phyloP scores from a whole-genome alignment of 768 basidiomycete genomes.

The Leccinum rimulosum region DNA sequence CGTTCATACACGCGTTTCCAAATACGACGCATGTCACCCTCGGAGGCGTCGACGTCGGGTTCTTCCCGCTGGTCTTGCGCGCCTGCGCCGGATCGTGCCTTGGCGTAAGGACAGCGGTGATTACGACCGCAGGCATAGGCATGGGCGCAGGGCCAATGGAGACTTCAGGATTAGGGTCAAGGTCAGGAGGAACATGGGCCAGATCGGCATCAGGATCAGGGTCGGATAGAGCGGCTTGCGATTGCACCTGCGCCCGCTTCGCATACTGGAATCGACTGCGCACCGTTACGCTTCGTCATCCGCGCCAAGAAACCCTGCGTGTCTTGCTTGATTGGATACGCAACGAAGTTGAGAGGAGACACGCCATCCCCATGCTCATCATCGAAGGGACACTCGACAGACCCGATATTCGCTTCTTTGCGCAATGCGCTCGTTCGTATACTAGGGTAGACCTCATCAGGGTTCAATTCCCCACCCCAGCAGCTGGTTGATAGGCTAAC shows the following conservation, averaged over 20 bases:
- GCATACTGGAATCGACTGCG: conserved; percentile 20
- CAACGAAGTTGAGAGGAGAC: conserved; percentile 10
- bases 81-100: conserved; percentile 1
- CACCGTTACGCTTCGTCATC: conserved; percentile 22
- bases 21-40: conserved; percentile 18
- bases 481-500: background rate
- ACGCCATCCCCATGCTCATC: conserved; percentile 13
- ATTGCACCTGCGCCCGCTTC: conserved; percentile 6
- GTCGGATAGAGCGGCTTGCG: background rate
- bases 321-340: conserved; percentile 23
- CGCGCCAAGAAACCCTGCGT: conserved; percentile 21
- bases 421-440: conserved; percentile 6
- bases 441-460: conserved; percentile 19
- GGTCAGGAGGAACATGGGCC: background rate
- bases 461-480: background rate
- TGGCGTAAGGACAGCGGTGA: background rate
- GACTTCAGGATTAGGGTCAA: background rate
- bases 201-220: background rate
- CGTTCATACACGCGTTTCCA: conserved; percentile 30
- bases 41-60: conserved; percentile 27
- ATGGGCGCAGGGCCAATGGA: conserved; percentile 1
- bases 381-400: conserved; percentile 18
- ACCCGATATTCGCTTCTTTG: conserved; percentile 17
- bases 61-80: conserved; percentile 19
- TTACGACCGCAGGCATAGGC: background rate